These are phyloP conservation scores for Dactylonectria estremocensis DNA, from an alignment of 2,329 filamentous ascomycete species.

Conservation along the genomic window DNA sequence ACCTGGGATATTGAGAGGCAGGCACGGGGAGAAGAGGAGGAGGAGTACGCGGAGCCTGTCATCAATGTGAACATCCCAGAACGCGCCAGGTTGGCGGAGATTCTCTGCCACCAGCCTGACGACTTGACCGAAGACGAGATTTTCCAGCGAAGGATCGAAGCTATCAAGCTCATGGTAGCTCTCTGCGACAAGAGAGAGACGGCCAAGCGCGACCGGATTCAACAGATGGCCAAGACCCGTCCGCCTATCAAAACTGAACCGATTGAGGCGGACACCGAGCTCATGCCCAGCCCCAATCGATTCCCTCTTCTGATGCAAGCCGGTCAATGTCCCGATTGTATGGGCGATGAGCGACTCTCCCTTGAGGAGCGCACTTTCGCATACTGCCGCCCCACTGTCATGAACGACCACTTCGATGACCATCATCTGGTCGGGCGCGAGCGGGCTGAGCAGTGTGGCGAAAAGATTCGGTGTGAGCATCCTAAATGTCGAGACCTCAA, in stretches of 20 bases:
- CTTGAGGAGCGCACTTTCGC: conserved; percentile 8
- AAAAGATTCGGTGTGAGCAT: no score
- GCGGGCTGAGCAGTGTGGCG: no score
- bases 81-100: conserved; percentile 33
- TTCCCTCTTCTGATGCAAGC: conserved; percentile 14
- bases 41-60: conserved; percentile 38
- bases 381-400: conserved; percentile 13
- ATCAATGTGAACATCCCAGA: conserved; percentile 42
- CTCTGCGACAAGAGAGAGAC: conserved; percentile 45
- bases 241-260: conserved; percentile 1
- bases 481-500: conserved; percentile 8
- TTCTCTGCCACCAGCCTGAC: conserved; percentile 37
- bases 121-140: conserved; percentile 14
- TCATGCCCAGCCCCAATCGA: conserved; percentile 2
- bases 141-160: not conserved
- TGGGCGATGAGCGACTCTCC: conserved; percentile 10
- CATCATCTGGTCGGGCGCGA: conserved; percentile 3
- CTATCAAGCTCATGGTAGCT: conserved; percentile 23
- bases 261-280: not conserved
- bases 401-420: conserved; percentile 17
- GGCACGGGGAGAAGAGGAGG: conserved; percentile 34
- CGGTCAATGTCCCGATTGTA: conserved; percentile 10
- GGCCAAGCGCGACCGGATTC: conserved; percentile 23
- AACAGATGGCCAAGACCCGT: not conserved
- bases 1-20: no score